Base-by-base conservation (phyloP, 805 yeast genomes). In the Hanseniaspora mollemarum region DNA sequence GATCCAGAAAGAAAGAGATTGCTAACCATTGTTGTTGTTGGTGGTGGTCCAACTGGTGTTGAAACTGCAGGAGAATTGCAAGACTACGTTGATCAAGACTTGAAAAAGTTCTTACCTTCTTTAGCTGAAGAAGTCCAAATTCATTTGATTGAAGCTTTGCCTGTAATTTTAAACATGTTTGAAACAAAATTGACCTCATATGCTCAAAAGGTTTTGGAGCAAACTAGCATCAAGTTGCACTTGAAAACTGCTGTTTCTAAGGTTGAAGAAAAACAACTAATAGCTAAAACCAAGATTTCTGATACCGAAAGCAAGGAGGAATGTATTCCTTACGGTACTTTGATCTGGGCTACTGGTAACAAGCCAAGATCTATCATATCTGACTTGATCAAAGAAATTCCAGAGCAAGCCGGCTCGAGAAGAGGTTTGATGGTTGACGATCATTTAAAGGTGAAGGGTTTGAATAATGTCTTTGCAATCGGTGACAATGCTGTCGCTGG, bases 41-140 rank as follows among this genome's bases (percentile, higher is more conserved):
- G 96, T 61, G 96, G 96, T 69, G 96, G 96, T 58, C 96, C 96
- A 63, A 87, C 96, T 40, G 96, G 96, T 72, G 96, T 87, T 53
- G 96, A 87, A 71, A 83, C 87, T 58, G 95, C 96, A 54, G 96
- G 95, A 66, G 96, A 88, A 68, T 71, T 88, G 61, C 95, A 87
- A 70, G 96, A 88, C 69, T 88, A 86, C 70, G 86, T 87, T 55
- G 87, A 83, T 65, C 94, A 87, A 68, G 96, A 88, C 68, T 73
- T 88, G 67, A 74, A 74, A 64, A 83, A 81, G 68, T 84, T 87
- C 78, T 80, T 85, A 71, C 96, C 96, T 46, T 83, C 81, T 61
- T 77, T 88, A 59, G 84, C 87, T 56, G 74, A 74, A 57, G 96
- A 88, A 69, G 80, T 87, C 66, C 78, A 80, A 63, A 92, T 88